Evolutionary conservation across 148 eudicot species (phyloP).

Genomic region (Amaranthus cruentus): DNA sequence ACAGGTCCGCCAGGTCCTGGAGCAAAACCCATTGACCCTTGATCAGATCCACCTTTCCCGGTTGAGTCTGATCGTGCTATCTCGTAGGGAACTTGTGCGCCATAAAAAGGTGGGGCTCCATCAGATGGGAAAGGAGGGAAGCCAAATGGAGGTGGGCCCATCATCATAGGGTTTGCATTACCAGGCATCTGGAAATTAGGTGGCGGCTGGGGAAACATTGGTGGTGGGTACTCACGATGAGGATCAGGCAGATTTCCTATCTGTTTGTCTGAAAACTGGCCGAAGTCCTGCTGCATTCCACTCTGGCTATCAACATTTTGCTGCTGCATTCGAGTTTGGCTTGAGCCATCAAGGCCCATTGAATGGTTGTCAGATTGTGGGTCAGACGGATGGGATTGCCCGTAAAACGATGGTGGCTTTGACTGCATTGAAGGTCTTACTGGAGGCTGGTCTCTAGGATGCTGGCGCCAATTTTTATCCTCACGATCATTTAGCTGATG

Average conservation of each 20-base stretch:
- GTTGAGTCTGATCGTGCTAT: constrained; percentile 46
- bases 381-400: constrained; percentile 40
- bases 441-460: constrained; percentile 55
- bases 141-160: constrained; percentile 51
- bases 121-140: constrained; percentile 57
- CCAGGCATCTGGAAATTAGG: constrained; percentile 43
- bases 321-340: constrained; percentile 32
- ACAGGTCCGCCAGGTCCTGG: constrained; percentile 35
- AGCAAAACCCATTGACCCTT: constrained; percentile 48
- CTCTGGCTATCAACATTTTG: constrained; percentile 37
- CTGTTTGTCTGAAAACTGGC: constrained; percentile 33
- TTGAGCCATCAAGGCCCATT: constrained; percentile 37
- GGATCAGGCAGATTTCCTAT: constrained; percentile 36
- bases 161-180: constrained; percentile 32
- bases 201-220: constrained; percentile 33
- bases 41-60: constrained; percentile 45
- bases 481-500: constrained; percentile 51
- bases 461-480: constrained; percentile 45
- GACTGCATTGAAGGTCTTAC: constrained; percentile 51
- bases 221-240: constrained; percentile 32
- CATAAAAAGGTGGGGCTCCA: constrained; percentile 53
- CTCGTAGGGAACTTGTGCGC: constrained; percentile 39
- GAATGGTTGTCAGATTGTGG: constrained; percentile 37
- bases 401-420: constrained; percentile 40
- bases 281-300: constrained; percentile 38